Conservation (phyloP, 2,329 filamentous ascomycete genomes). For the Claviceps purpurea region DNA sequence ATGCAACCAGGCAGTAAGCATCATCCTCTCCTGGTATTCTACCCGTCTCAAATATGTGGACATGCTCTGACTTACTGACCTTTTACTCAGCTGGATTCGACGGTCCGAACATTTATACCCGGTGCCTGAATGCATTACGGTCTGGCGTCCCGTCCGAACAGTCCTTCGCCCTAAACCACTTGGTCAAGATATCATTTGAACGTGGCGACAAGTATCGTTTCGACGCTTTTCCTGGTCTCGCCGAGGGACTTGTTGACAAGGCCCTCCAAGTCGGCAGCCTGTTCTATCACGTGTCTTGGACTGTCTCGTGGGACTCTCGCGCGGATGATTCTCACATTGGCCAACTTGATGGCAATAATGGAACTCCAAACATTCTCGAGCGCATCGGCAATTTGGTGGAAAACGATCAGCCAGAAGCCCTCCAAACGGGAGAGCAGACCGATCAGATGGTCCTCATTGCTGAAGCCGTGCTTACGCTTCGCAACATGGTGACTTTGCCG, state of each 20-base stretch:
- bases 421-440: constrained; percentile 58
- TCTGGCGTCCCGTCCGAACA: constrained; percentile 71
- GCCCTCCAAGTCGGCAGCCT: constrained; percentile 64
- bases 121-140: constrained; percentile 70
- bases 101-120: constrained; percentile 81
- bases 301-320: constrained; percentile 50
- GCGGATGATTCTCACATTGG: constrained; percentile 40
- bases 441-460: constrained; percentile 64
- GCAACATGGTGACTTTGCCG: constrained; percentile 90
- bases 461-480: constrained; percentile 74
- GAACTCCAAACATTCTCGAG: constrained; percentile 45
- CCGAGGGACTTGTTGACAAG: constrained; percentile 78
- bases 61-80: constrained; percentile 5
- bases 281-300: constrained; percentile 75
- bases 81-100: constrained; percentile 41
- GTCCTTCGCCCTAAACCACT: constrained; percentile 81
- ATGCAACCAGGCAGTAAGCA: constrained; percentile 50
- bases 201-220: constrained; percentile 93
- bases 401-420: constrained; percentile 49
- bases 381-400: constrained; percentile 52
- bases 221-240: constrained; percentile 76
- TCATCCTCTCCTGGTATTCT: neutral
- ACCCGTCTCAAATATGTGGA: neutral
- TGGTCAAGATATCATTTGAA: constrained; percentile 92
- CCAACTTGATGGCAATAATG: constrained; percentile 29